A percentile compares a stretch with the other conserved stretches of the same genome.
These are phyloP conservation scores for Knoxdaviesia proteae DNA, from an alignment of 2,329 filamentous ascomycete species.

Conservation along the genomic window DNA sequence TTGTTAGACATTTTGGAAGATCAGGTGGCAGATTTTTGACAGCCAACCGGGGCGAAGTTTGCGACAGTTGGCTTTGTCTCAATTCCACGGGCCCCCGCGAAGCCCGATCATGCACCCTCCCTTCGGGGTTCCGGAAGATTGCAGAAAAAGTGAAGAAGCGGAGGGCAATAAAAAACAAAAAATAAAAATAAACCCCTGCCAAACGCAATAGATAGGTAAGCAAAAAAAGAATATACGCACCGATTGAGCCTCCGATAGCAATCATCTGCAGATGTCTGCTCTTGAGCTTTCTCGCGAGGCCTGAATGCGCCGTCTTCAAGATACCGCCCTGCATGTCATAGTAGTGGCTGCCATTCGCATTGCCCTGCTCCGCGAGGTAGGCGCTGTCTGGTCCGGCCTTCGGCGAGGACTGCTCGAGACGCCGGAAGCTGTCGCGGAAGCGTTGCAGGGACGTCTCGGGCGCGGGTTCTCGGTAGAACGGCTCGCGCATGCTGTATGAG, in stretches of 20 bases:
- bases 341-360: slow-evolving; percentile 21
- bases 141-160: too few species aligned
- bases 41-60: too few species aligned
- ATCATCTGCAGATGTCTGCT: slow-evolving; percentile 90
- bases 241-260: slow-evolving; percentile 82
- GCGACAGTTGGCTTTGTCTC: too few species aligned
- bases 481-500: slow-evolving; percentile 29
- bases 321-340: slow-evolving; percentile 37
- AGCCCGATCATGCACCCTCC: too few species aligned
- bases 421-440: slow-evolving; percentile 41
- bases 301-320: slow-evolving; percentile 55
- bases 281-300: slow-evolving; percentile 59
- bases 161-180: too few species aligned
- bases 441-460: slow-evolving; percentile 16
- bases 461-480: slow-evolving; percentile 19
- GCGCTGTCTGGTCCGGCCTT: slow-evolving; percentile 8
- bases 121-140: too few species aligned
- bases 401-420: neutral
- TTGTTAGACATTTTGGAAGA: slow-evolving; percentile 2
- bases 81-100: too few species aligned
- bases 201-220: neutral
- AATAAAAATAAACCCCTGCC: neutral
- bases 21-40: too few species aligned
- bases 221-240: slow-evolving; percentile 16
- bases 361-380: too few species aligned